Base-by-base conservation (phyloP, 768 basidiomycete genomes). In the Asterophora lycoperdoides region DNA sequence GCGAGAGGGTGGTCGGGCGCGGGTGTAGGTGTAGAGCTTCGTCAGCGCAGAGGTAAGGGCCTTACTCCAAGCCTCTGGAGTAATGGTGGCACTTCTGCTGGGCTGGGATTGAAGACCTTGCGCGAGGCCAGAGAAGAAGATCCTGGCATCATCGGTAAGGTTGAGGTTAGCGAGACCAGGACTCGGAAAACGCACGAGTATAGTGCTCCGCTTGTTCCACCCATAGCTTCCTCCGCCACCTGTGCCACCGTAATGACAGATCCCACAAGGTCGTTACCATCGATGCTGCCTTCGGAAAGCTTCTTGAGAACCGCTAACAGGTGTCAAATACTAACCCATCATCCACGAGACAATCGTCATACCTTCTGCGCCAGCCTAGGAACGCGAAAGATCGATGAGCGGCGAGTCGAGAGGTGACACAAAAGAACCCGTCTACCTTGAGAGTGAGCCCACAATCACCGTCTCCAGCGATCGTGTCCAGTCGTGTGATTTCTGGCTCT, bases 401-500 rank as follows among this genome's bases (percentile, higher is more conserved):
- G 28, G n/a, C 26, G 6, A n/a, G 7, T 28, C 15, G 1, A 5
- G 11, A 41, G 1, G 15, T 10, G 7, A 2, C 13, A 15, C 6
- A 4, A 15, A 28, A 6, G 34, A 47, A 14, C 3, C 23, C 23
- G 6, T 23, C 23, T 49, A 73, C 74, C 69, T 78, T 77, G 30
- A 80, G 65, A 8, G 77, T 78, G 8, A 78, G 66, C 9, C 78
- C 78, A 49, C 76, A 78, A 55, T 80, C 78, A 4, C 94, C 94
- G 60, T 98, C 94, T 20, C 94, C 94, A 2, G 90, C 89, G 45
- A 97, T 85, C 49, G 79, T 84, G 64, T 99, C 95, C 82, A 91
- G 87, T 15, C 77, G 69, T 11, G 94, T 97, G 52, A 99, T 92
- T 56, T 93, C 92, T 1, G 87, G 81, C 64, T 97, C 94, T 7